Base-by-base conservation (phyloP, 495 filamentous ascomycete species). In the Aspergillus bridgeri region DNA sequence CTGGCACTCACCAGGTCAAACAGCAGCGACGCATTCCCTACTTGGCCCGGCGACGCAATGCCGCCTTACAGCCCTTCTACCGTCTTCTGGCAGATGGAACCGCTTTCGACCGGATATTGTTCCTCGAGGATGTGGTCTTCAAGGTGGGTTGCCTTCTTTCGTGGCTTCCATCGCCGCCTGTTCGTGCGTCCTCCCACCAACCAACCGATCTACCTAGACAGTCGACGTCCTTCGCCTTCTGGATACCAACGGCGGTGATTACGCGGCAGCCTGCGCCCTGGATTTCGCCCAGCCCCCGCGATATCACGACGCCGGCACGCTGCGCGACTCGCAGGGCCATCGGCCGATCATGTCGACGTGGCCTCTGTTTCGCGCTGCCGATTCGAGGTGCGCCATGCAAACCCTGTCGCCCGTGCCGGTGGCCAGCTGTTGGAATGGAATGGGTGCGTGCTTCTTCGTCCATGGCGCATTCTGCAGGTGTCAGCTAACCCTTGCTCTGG, bases 231-330 rank as follows among this genome's bases (percentile, higher is more conserved):
- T 85, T 19, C 81, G 75, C 6, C 75, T 96, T n/a, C 78, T 96
- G n/a, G 71, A 81, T 47, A 96, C 91, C n/a, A 84, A 87, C 54
- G 70, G 83, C 21, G 88, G 88, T 23, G 65, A 82, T 25, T 96
- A 93, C 60, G 89, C 87, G 5, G 90, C 91, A 0, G 89, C 89
- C n/a, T 96, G 91, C 70, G 82, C 89, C 0, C 73, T 95, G 55
- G 91, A 96, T 65, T 94, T 91, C 63, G 70, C 78, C 15, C 80
- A 81, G 27, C 84, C 87, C 0, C 86, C 88, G 3, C 38, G 62
- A 5, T 92, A 86, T 72, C 92, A 94, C 71, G 91, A 95, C 65
- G 91, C 89, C 2, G 94, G 94, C 65, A 91, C 91, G n/a, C 77
- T 93, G 6, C 86, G 91, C 3, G 91, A 95, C 66, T 72, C 74